Evolutionary conservation across 257 asterid genomes (phyloP).

Genomic region (Rubia yunnanensis): DNA sequence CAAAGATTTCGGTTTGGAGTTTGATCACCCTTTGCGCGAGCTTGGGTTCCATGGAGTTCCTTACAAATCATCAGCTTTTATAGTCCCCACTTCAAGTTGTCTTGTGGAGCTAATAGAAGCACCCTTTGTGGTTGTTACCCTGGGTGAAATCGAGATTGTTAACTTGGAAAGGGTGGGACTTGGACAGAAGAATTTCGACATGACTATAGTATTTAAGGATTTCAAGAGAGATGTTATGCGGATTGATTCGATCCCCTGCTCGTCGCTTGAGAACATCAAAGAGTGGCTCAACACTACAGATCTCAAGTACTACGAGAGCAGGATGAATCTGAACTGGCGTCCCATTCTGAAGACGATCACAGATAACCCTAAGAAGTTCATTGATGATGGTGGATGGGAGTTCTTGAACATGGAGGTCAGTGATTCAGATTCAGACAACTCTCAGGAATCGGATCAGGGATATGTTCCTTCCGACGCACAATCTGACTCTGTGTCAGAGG

Average conservation of each 20-base stretch:
- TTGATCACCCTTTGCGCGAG: conserved; percentile 65
- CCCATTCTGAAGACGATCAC: conserved; percentile 50
- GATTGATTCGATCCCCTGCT: conserved; percentile 64
- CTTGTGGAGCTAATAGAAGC: conserved; percentile 66
- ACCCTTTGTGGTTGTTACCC: conserved; percentile 54
- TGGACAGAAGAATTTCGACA: conserved; percentile 74
- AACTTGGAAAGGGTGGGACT: conserved; percentile 75
- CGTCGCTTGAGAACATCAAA: conserved; percentile 56
- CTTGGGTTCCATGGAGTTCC: conserved; percentile 79
- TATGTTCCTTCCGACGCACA: conserved; percentile 64
- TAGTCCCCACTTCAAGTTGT: conserved; percentile 65
- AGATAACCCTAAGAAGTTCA: conserved; percentile 57
- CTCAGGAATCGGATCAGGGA: conserved; percentile 61
- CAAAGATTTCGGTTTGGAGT: conserved; percentile 47
- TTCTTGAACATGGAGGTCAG: conserved; percentile 65
- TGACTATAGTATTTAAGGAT: conserved; percentile 76
- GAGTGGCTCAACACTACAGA: conserved; percentile 79
- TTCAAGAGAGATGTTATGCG: conserved; percentile 57
- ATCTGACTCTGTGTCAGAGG: conserved; percentile 61
- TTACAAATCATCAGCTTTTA: conserved; percentile 52
- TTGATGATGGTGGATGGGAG: conserved; percentile 81
- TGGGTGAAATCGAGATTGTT: conserved; percentile 64
- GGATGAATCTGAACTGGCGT: conserved; percentile 77
- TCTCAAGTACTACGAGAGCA: conserved; percentile 75
- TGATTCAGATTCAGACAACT: conserved; percentile 59